Conservation (phyloP, 495 filamentous ascomycete species). For the Symbiotaphrina buchneri region DNA sequence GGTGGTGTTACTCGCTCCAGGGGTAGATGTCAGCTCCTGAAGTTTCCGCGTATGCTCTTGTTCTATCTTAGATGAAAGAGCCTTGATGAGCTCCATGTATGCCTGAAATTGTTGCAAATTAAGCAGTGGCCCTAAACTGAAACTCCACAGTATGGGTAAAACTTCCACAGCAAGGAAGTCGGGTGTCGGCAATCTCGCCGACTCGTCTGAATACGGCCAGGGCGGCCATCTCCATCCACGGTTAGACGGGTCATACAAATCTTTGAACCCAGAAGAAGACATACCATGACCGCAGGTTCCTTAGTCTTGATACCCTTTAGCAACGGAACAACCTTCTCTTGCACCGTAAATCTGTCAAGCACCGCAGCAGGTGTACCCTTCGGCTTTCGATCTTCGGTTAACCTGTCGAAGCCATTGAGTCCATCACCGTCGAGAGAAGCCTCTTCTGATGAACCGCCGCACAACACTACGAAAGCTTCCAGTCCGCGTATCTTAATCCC, state of each 20-base stretch:
- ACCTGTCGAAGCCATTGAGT: constrained; percentile 36
- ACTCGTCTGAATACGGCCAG: constrained; percentile 66
- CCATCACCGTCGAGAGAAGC: constrained; percentile 33
- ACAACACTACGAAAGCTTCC: constrained; percentile 74
- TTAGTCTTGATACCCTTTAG: constrained; percentile 91
- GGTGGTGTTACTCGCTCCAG: constrained; percentile 6
- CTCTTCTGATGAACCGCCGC: constrained; percentile 35
- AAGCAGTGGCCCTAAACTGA: constrained; percentile 75
- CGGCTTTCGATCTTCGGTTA: constrained; percentile 15
- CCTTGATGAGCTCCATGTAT: constrained; percentile 74
- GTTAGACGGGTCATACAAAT: not conserved
- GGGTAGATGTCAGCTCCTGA: constrained; percentile 43
- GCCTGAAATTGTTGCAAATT: constrained; percentile 60
- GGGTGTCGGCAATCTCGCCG: constrained; percentile 55
- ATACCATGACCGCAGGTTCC: constrained; percentile 76
- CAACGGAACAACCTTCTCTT: constrained; percentile 84
- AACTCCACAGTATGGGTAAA: constrained; percentile 72
- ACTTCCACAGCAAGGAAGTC: constrained; percentile 91
- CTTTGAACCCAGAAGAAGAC: not conserved
- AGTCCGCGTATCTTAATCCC: constrained; percentile 82
- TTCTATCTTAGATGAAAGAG: constrained; percentile 58
- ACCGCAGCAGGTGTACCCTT: constrained; percentile 43
- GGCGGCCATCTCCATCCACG: constrained; percentile 39
- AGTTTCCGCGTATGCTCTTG: constrained; percentile 73
- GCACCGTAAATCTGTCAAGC: constrained; percentile 90